These are phyloP conservation scores for Naganishia randhawae DNA, from an alignment of 768 basidiomycete species.

Conservation along the genomic window DNA sequence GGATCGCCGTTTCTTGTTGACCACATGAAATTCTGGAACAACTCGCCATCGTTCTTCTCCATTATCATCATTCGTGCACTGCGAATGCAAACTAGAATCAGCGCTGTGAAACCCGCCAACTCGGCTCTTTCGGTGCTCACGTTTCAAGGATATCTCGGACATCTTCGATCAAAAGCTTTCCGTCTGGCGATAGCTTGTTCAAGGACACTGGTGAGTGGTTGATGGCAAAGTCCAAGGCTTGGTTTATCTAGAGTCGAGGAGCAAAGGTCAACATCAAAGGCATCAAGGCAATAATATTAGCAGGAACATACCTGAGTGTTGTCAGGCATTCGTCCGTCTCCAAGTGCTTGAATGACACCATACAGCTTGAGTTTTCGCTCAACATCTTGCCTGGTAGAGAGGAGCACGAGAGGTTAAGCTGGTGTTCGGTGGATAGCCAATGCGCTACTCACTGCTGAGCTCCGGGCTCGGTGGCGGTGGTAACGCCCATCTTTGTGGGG, in stretches of 20 bases:
- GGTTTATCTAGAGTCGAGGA: conserved; percentile 63
- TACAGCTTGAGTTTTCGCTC: conserved; percentile 80
- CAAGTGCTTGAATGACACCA: conserved; percentile 74
- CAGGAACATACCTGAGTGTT: conserved; percentile 53
- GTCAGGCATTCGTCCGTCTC: conserved; percentile 70
- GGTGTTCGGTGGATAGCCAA: conserved; percentile 59
- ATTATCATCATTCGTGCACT: conserved; percentile 60
- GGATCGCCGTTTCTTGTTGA: conserved; percentile 56
- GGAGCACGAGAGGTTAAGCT: conserved; percentile 64
- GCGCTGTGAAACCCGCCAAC: background rate
- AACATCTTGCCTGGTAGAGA: conserved; percentile 58
- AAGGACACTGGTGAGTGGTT: conserved; percentile 61
- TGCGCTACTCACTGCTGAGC: conserved; percentile 59
- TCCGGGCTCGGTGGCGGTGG: conserved; percentile 62
- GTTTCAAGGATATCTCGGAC: conserved; percentile 32
- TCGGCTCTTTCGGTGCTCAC: background rate
- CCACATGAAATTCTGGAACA: conserved; percentile 88
- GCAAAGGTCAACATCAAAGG: too few relatives aligned
- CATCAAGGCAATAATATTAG: too few relatives aligned
- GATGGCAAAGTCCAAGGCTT: conserved; percentile 65
- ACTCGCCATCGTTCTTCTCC: conserved; percentile 82
- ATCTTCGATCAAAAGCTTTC: conserved; percentile 71
- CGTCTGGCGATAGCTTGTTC: conserved; percentile 68
- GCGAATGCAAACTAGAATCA: conserved; percentile 22
- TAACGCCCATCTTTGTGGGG: conserved; percentile 59